Base-by-base conservation (phyloP, 2,329 filamentous ascomycete genomes). In the Talaromyces marneffei region DNA sequence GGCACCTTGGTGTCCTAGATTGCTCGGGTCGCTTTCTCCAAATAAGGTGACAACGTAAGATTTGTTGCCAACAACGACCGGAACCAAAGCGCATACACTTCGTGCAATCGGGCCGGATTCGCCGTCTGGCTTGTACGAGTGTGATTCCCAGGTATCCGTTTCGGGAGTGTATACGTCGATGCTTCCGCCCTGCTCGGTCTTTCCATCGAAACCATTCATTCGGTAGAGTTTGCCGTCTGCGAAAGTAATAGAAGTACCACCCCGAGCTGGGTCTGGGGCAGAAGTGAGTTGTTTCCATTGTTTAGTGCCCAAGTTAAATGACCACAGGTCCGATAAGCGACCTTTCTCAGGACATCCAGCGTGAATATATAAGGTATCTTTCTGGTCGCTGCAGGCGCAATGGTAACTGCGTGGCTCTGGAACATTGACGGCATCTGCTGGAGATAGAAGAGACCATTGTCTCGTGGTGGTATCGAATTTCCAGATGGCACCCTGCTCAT, bases 131-230 rank as follows among this genome's bases (percentile, higher is more conserved):
- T 65, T 27, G 65, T 66, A 74, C 0, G 54, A 1, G 2, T 65
- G 31, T 1, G 69, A 67, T 1, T 5, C 66, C 82, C 82, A 85
- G 0, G 62, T 59, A 40, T 79, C 72, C 0, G 58, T 65, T 5
- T 64, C 64, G 0, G 73, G 66, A 25, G 79, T 71, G 63, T 77
- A 85, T 2, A 88, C 82, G 69, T 95, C 90, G 12, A 96, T 70
- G 62, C 82, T 80, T 0, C 89, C 90, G 16, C 90, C 90, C 53
- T 90, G 79, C 68, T 92, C 88, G 0, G 70, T 77, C 48, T 81
- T 78, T 0, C 89, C 90, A 71, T 93, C 89, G 67, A 87, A 93
- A 0, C 91, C 91, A 64, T 91, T 90, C 78, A 91, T 92, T 29
- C 91, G 83, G 75, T 88, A 95, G 6, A 96, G 73, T 25, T 85